These are phyloP conservation scores for Ceratobasidium sp. DNA, from an alignment of 1,284 basidiomycete species.

Conservation along the genomic window DNA sequence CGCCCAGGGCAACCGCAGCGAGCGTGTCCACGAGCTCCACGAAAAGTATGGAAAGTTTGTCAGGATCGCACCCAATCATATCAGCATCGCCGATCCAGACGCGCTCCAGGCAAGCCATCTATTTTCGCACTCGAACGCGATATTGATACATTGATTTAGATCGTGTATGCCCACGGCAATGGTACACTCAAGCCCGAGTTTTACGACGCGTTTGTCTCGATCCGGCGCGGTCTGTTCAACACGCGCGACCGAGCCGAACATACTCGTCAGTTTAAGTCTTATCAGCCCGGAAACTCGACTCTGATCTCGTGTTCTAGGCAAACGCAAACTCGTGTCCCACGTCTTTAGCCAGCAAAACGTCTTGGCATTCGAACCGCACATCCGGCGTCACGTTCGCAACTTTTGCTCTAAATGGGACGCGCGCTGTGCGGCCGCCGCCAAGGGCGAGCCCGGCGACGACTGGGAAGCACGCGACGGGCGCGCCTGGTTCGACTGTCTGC, in stretches of 20 bases:
- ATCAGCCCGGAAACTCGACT: not conserved
- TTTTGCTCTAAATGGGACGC: slow-evolving; percentile 77
- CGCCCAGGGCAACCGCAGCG: slow-evolving; percentile 74
- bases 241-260: slow-evolving; percentile 83
- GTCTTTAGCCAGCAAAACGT: slow-evolving; percentile 87
- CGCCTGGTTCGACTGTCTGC: slow-evolving; percentile 75
- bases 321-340: slow-evolving; percentile 87
- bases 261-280: slow-evolving; percentile 51
- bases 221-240: slow-evolving; percentile 71
- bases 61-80: slow-evolving; percentile 86
- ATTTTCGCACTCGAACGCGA: slow-evolving; percentile 47
- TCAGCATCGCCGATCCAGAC: slow-evolving; percentile 80
- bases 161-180: slow-evolving; percentile 70
- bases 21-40: slow-evolving; percentile 78
- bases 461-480: slow-evolving; percentile 67
- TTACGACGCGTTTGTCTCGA: slow-evolving; percentile 71
- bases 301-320: slow-evolving; percentile 56
- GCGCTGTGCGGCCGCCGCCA: slow-evolving; percentile 64
- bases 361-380: slow-evolving; percentile 61
- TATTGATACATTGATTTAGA: not conserved
- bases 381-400: slow-evolving; percentile 74
- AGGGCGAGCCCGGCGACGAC: slow-evolving; percentile 58
- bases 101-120: slow-evolving; percentile 72
- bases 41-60: slow-evolving; percentile 71
- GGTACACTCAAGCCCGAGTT: slow-evolving; percentile 78